Percentiles rank a stretch among this genome's conserved stretches.
Conservation (phyloP, 1,284 basidiomycete genomes). For the Fomes fomentarius region DNA sequence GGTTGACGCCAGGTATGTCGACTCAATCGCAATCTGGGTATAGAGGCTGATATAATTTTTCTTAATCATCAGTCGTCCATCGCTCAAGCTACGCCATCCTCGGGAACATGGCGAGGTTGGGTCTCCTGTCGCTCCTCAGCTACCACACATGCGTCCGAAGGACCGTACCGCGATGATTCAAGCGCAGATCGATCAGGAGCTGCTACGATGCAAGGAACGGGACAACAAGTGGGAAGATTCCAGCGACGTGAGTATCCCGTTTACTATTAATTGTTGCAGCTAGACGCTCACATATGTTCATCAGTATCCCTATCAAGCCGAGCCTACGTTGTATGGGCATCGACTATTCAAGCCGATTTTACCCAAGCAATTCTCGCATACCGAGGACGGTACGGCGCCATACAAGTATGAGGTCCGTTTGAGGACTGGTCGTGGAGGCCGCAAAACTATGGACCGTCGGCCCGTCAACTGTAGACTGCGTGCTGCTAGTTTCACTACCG, state of each 20-base stretch:
- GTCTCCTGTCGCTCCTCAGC: conserved; percentile 44
- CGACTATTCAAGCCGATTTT: conserved; percentile 66
- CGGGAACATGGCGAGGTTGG: conserved; percentile 46
- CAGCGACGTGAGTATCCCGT: conserved; percentile 63
- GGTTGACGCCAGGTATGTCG: conserved; percentile 45
- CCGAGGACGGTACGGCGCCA: conserved; percentile 35
- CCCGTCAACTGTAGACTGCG: conserved; percentile 17
- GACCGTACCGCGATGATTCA: conserved; percentile 69
- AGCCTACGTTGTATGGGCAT: conserved; percentile 49
- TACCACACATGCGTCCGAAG: conserved; percentile 59
- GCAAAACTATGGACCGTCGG: conserved; percentile 81
- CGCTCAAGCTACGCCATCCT: conserved; percentile 50
- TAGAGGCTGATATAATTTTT: not conserved
- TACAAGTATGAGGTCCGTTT: conserved; percentile 65
- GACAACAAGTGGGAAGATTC: conserved; percentile 88
- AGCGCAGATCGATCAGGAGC: conserved; percentile 67
- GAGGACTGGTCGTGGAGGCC: conserved; percentile 82
- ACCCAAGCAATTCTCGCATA: conserved; percentile 41
- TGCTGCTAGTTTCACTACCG: conserved; percentile 41
- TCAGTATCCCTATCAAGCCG: conserved; percentile 66
- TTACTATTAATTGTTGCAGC: not conserved
- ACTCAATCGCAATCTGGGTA: conserved; percentile 1
- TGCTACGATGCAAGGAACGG: conserved; percentile 70
- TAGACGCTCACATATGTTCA: not conserved
- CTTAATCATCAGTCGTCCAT: conserved; percentile 42